Conservation (phyloP, 345 rosid genomes). For the Mercurialis annua region DNA sequence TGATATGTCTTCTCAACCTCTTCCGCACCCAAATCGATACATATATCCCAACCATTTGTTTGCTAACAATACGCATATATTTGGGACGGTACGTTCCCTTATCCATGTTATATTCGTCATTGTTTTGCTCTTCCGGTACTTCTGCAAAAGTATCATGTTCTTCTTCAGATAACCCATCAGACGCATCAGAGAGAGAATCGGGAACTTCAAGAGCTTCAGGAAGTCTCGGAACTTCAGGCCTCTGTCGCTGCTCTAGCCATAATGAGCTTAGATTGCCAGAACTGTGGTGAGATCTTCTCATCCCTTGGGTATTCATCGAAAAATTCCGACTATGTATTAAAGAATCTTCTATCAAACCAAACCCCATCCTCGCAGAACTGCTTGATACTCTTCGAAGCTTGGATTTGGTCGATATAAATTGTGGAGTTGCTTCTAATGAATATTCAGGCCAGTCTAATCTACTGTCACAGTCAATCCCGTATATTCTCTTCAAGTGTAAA, state of each 20-base stretch:
- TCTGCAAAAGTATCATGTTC: slow-evolving; percentile 43
- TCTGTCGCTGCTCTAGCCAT: slow-evolving; percentile 43
- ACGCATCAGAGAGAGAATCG: slow-evolving; percentile 32
- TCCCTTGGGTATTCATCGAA: slow-evolving; percentile 33
- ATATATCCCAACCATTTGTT: slow-evolving; percentile 98
- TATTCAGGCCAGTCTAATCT: slow-evolving; percentile 83
- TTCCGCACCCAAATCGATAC: slow-evolving; percentile 89
- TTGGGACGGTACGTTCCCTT: slow-evolving; percentile 31
- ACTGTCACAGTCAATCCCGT: slow-evolving; percentile 35
- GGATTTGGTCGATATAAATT: slow-evolving; percentile 46
- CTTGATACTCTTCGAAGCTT: slow-evolving; percentile 70
- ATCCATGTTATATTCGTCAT: slow-evolving; percentile 20
- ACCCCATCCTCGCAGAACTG: slow-evolving; percentile 67
- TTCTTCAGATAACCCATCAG: slow-evolving; percentile 47
- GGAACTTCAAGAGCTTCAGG: slow-evolving; percentile 31
- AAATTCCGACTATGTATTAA: slow-evolving; percentile 27
- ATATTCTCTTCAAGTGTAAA: slow-evolving; percentile 40
- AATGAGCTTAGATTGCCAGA: slow-evolving; percentile 48
- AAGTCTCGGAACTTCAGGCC: slow-evolving; percentile 26
- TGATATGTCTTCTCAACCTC: slow-evolving; percentile 78
- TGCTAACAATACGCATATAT: slow-evolving; percentile 86
- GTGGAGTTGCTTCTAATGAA: slow-evolving; percentile 71
- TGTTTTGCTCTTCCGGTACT: slow-evolving; percentile 27
- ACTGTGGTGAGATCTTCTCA: slow-evolving; percentile 72
- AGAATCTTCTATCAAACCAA: slow-evolving; percentile 41